These are phyloP conservation scores for Fonsecaea erecta DNA, from an alignment of 2,329 filamentous ascomycete genomes.

Conservation along the genomic window DNA sequence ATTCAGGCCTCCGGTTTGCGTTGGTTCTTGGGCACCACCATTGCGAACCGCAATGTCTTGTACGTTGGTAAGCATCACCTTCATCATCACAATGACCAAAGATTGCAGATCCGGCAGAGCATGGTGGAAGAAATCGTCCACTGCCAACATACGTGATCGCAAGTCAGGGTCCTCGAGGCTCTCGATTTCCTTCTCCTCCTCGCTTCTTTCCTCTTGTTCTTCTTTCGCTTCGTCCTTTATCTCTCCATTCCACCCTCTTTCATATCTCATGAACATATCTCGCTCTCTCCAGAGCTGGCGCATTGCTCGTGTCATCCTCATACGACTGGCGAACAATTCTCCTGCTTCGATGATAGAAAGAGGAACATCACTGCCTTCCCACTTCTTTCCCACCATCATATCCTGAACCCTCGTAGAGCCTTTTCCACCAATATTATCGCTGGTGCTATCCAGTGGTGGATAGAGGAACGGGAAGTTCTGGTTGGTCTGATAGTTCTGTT, in stretches of 20 bases:
- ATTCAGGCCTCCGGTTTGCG: conserved; percentile 52
- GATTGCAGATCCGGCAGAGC: conserved; percentile 88
- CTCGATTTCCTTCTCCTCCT: conserved; percentile 50
- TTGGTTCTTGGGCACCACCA: conserved; percentile 51
- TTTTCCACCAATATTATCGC: conserved; percentile 89
- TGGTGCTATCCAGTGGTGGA: conserved; percentile 84
- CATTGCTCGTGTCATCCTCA: conserved; percentile 88
- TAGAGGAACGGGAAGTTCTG: conserved; percentile 99
- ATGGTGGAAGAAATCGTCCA: conserved; percentile 81
- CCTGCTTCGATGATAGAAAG: conserved; percentile 94
- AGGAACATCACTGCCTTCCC: conserved; percentile 93
- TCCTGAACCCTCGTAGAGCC: conserved; percentile 81
- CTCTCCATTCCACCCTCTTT: conserved; percentile 78
- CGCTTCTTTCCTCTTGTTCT: conserved; percentile 12
- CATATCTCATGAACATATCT: conserved; percentile 87
- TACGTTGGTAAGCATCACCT: conserved; percentile 84
- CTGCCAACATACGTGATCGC: conserved; percentile 68
- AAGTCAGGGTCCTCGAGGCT: conserved; percentile 58
- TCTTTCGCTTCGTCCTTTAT: conserved; percentile 41
- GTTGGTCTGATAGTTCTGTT: conserved; percentile 99
- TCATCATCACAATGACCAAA: conserved; percentile 87
- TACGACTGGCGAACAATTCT: conserved; percentile 84
- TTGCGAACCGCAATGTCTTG: conserved; percentile 71
- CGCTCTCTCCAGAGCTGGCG: conserved; percentile 94
- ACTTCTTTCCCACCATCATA: conserved; percentile 76